Base-by-base conservation (phyloP, 768 basidiomycete species). In the Dioszegia crocea region DNA sequence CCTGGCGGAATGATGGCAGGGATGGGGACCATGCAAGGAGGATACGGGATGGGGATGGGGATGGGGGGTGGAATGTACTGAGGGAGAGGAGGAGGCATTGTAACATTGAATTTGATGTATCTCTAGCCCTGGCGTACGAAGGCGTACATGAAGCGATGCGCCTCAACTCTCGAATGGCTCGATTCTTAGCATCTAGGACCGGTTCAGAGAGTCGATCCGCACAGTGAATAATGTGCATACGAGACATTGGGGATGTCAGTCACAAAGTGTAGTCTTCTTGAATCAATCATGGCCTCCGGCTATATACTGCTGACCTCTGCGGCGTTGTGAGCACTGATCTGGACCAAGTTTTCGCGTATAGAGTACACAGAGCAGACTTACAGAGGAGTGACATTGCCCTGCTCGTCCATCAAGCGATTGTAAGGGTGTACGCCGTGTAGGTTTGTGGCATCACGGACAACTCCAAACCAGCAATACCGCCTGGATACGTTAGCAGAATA, bases 1-100 rank as follows among this genome's bases (percentile, higher is more conserved):
- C 71, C 71, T 3, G 70, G 67, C 4, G 70, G 70, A 0, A 65
- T 71, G 65, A 68, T 68, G 64, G 65, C 63, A 36, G 71, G 71
- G 21, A 60, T 68, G 58, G 68, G 68, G 10, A 55, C 70, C 12
- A 60, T 54, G 24, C 69, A 70, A 67, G 63, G 64, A 14, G 71
- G 71, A 31, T 73, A 73, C 56, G 70, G 70, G 23, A 65, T 66
- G 62, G 70, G 70, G 8, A 60, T 62, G 60, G 33, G 31, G 24
- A 61, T 60, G 39, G 56, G 65, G 39, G 33, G 33, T 6, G 33
- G 33, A 33, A 33, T 33, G 33, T 33, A 33, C 33, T 33, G 33
- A 33, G 33, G 33, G n/a, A n/a, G n/a, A n/a, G n/a, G n/a, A n/a
- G n/a, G n/a, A n/a, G n/a, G n/a, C n/a, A n/a, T n/a, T n/a, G n/a